phyloP scores from a whole-genome alignment of 2,329 filamentous ascomycete genomes.

The Daldinia sp. region DNA sequence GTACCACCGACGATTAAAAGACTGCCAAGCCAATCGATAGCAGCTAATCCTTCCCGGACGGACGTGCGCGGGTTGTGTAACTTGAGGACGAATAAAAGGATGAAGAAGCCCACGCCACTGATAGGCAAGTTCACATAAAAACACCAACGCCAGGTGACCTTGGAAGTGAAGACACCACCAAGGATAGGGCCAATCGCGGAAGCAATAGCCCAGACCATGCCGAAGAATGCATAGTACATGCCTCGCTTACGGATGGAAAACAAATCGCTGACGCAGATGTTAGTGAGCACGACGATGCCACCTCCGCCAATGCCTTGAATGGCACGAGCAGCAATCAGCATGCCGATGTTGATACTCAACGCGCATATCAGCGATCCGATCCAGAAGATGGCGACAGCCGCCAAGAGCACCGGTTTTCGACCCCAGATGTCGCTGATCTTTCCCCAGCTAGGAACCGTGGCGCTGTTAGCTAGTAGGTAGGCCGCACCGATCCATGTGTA shows the following conservation, averaged over 20 bases:
- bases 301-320: constrained; percentile 66
- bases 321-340: constrained; percentile 63
- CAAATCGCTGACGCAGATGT: constrained; percentile 65
- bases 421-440: constrained; percentile 67
- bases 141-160: constrained; percentile 73
- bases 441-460: constrained; percentile 74
- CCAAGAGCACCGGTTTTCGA: constrained; percentile 62
- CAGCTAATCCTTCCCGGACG: constrained; percentile 67
- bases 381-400: constrained; percentile 61
- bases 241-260: constrained; percentile 61
- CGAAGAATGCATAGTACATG: constrained; percentile 61
- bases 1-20: constrained; percentile 76
- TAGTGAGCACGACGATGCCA: constrained; percentile 66
- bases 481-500: constrained; percentile 82
- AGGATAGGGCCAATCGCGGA: constrained; percentile 71
- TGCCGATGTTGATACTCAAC: constrained; percentile 57
- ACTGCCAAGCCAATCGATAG: constrained; percentile 67
- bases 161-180: constrained; percentile 72
- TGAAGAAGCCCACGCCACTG: constrained; percentile 55
- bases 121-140: constrained; percentile 71
- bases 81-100: constrained; percentile 69
- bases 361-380: constrained; percentile 63
- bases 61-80: constrained; percentile 73
- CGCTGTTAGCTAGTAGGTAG: constrained; percentile 75
- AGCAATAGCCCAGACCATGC: constrained; percentile 70